phyloP scores from a whole-genome alignment of 148 eudicot species.

The Cornus kousa region DNA sequence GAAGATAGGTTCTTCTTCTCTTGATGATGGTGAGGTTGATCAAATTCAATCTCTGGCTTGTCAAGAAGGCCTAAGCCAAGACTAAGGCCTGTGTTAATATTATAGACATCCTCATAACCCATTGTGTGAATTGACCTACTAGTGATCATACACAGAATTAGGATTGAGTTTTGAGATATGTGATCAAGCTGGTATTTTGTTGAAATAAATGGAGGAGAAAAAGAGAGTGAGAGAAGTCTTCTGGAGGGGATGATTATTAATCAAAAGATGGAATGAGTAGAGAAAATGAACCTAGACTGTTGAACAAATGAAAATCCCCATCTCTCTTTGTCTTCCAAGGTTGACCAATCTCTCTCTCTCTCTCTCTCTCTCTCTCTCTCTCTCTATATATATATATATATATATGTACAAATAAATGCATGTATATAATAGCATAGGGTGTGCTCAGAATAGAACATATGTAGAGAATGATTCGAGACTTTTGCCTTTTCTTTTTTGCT shows the following conservation, averaged over 20 bases:
- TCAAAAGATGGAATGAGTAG: background rate
- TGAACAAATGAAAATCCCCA: background rate
- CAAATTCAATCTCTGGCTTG: background rate
- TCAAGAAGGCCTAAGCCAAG: conserved; percentile 5
- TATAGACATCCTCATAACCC: conserved; percentile 10
- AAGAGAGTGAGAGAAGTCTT: background rate
- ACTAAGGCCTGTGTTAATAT: conserved; percentile 9
- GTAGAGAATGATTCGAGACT: conserved; percentile 6
- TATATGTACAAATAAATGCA: too few relatives aligned
- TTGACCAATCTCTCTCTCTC: conserved; percentile 15
- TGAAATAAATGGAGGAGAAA: conserved; percentile 6
- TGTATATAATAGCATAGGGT: background rate
- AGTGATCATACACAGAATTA: background rate
- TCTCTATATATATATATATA: too few relatives aligned
- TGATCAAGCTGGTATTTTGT: background rate
- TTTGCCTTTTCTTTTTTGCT: background rate
- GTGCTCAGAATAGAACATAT: background rate
- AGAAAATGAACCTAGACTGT: conserved; percentile 14
- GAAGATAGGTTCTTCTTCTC: background rate
- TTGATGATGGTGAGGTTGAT: conserved; percentile 1
- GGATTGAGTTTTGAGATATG: background rate
- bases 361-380: background rate
- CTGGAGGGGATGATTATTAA: background rate
- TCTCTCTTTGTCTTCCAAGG: conserved; percentile 13
- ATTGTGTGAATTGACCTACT: background rate